Base-by-base conservation (phyloP, 2,329 filamentous ascomycete genomes). In the Epichloe sp. region DNA sequence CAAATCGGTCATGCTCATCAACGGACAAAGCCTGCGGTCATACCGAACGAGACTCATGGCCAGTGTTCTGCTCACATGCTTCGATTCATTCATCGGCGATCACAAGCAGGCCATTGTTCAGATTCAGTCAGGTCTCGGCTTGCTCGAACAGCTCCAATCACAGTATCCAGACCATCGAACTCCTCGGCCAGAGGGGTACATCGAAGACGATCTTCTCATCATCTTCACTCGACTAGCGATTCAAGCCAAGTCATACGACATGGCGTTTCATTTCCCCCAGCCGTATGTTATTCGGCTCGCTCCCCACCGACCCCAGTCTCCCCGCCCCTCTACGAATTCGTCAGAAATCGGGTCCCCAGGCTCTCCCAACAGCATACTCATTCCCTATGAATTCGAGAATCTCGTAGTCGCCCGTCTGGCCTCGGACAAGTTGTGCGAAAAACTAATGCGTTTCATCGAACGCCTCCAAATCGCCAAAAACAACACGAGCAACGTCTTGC, bases 181-280 rank as follows among this genome's bases (percentile, higher is more conserved):
- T 17, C 50, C 54, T 8, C 40, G 46, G 8, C 43, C 54, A 14
- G 73, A 72, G 49, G 74, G 76, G 50, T 69, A 74, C 0, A 70
- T 78, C 5, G 77, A 80, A 55, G 72, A 78, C 48, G 80, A 83
- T 58, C 69, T 83, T 26, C 70, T 79, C 5, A 76, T 79, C 47
- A 82, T 83, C 68, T 83, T 83, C 57, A 81, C 76, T 1, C 73
- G 80, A 4, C 68, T 83, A 2, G 79, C 78, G 2, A 80, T 83
- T 43, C 80, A 83, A 61, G 80, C 80, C 43, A 83, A 83, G 59
- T 82, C 79, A 0, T 83, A 83, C 60, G 80, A 83, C 58, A 79
- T 83, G 78, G 80, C 80, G 35, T 83, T 83, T 59, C 80, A 83
- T 60, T 82, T 83, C 53, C 79, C 79, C 79, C 71, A 79, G 34